phyloP scores from a whole-genome alignment of 192 early-diverging fungal genomes.

The Anaeromyces robustus region DNA sequence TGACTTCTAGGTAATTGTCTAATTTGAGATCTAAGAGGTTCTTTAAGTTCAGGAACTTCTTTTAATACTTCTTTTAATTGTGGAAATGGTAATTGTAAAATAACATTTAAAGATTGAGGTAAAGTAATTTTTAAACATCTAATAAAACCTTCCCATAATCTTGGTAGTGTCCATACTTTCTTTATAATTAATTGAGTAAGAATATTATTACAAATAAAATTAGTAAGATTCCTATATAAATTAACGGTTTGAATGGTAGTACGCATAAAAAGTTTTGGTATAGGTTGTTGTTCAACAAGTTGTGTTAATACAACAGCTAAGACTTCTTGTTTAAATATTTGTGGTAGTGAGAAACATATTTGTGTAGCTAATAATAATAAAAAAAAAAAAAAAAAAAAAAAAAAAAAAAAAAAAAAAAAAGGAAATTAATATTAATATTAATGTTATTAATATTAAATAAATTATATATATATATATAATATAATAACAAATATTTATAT shows the following conservation, averaged over 20 bases:
- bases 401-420: too few relatives aligned
- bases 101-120: background rate
- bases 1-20: background rate
- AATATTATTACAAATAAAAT: constrained; percentile 33
- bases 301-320: constrained; percentile 51
- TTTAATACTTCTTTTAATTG: background rate
- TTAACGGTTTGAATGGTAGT: constrained; percentile 54
- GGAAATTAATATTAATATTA: too few relatives aligned
- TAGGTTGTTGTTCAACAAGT: constrained; percentile 43
- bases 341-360: constrained; percentile 50
- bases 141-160: constrained; percentile 65
- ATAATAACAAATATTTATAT: background rate
- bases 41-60: background rate
- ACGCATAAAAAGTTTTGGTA: constrained; percentile 60
- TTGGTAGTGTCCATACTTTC: constrained; percentile 46
- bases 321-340: constrained; percentile 51
- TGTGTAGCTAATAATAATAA: constrained; percentile 32
- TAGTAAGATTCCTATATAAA: constrained; percentile 38
- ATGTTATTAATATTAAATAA: too few relatives aligned
- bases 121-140: constrained; percentile 30
- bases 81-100: background rate
- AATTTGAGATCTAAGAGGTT: background rate
- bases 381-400: background rate
- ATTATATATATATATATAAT: too few relatives aligned
- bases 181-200: constrained; percentile 42